A percentile compares a stretch with the other conserved stretches of the same genome.
Evolutionary conservation across 257 asterid genomes (phyloP).

Genomic region (Nyctanthes arbortristis): DNA sequence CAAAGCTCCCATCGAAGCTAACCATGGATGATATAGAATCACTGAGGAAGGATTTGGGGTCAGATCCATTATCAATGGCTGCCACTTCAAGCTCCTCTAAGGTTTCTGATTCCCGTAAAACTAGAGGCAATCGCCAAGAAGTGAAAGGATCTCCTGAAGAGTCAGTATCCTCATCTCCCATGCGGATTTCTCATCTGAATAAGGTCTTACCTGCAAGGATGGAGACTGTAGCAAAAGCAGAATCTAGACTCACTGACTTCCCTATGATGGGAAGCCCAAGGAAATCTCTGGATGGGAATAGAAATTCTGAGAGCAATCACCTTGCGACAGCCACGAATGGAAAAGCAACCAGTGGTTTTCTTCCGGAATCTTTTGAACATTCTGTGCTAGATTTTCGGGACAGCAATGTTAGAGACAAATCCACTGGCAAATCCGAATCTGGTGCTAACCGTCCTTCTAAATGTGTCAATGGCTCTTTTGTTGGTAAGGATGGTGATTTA

Average conservation of each 20-base stretch:
- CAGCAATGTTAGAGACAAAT: constrained; percentile 20
- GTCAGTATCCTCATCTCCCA: constrained; percentile 93
- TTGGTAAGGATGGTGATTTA: constrained; percentile 22
- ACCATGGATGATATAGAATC: constrained; percentile 64
- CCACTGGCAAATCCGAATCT: neutral
- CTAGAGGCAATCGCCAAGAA: constrained; percentile 43
- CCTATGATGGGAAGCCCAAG: constrained; percentile 32
- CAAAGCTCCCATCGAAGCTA: constrained; percentile 29
- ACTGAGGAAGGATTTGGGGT: constrained; percentile 68
- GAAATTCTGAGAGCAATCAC: constrained; percentile 29
- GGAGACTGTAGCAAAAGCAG: constrained; percentile 37
- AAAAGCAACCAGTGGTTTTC: constrained; percentile 22
- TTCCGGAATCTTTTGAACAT: constrained; percentile 21
- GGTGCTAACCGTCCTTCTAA: constrained; percentile 21
- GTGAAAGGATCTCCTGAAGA: constrained; percentile 80
- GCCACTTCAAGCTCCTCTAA: constrained; percentile 97
- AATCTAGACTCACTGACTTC: constrained; percentile 32
- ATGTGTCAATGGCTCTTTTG: constrained; percentile 22
- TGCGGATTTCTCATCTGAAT: constrained; percentile 42
- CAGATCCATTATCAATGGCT: constrained; percentile 56
- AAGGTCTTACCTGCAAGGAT: constrained; percentile 38
- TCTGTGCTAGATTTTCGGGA: constrained; percentile 25
- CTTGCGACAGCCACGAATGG: constrained; percentile 38
- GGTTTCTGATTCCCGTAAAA: constrained; percentile 74
- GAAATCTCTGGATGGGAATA: constrained; percentile 38